phyloP scores from a whole-genome alignment of 306 rosid species.

The Carpinus viminea region DNA sequence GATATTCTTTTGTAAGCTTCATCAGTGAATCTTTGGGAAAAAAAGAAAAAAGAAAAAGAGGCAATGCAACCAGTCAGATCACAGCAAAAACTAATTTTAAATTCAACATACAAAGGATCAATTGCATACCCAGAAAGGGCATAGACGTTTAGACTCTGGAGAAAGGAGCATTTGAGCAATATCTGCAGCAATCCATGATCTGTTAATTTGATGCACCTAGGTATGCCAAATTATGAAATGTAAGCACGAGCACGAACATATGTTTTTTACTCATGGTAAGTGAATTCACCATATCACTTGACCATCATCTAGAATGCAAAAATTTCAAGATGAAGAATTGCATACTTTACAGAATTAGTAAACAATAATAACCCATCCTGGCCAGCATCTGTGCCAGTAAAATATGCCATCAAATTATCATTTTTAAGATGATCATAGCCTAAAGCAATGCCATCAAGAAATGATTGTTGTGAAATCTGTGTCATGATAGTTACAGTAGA shows the following conservation, averaged over 20 bases:
- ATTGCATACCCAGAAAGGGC: constrained; percentile 71
- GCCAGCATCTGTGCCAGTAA: background rate
- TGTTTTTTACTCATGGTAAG: constrained; percentile 10
- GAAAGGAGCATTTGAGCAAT: constrained; percentile 50
- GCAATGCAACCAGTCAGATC: constrained; percentile 23
- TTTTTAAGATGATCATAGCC: background rate
- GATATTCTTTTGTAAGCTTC: constrained; percentile 57
- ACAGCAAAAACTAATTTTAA: constrained; percentile 19
- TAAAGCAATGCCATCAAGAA: background rate
- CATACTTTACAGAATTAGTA: constrained; percentile 2
- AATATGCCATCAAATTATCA: background rate
- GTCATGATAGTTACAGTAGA: background rate
- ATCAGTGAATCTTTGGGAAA: constrained; percentile 58
- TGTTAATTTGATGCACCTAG: constrained; percentile 73
- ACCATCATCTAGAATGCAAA: constrained; percentile 13
- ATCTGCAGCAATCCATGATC: constrained; percentile 65
- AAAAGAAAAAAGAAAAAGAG: constrained; percentile 9
- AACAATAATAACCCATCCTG: constrained; percentile 8
- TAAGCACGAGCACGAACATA: constrained; percentile 12
- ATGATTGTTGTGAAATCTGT: background rate
- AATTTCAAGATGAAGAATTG: constrained; percentile 1
- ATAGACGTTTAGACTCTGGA: constrained; percentile 74
- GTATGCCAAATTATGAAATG: constrained; percentile 26
- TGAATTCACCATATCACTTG: constrained; percentile 4
- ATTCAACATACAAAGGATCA: constrained; percentile 11